A percentile compares a stretch with the other conserved stretches of the same genome.
phyloP scores from a whole-genome alignment of 169 alveolate species.

The Eimeria tenella region DNA sequence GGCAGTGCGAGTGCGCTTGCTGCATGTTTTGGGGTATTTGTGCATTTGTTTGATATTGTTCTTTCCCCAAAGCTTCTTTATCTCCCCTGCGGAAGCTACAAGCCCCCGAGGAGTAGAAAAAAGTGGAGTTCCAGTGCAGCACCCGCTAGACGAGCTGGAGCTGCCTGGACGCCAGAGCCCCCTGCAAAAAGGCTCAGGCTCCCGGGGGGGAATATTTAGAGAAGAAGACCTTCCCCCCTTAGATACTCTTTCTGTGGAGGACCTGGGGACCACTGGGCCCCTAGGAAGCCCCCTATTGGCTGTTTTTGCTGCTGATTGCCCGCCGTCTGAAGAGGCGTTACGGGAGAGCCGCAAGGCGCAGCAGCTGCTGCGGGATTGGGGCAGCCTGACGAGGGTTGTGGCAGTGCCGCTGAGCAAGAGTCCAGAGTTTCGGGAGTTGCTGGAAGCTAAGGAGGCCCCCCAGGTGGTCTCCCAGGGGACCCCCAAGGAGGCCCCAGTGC shows the following conservation, averaged over 20 bases:
- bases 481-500: neutral
- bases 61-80: too few relatives aligned
- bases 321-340: constrained; percentile 37
- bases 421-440: neutral
- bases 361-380: neutral
- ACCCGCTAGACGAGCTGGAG: too few relatives aligned
- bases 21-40: too few relatives aligned
- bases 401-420: neutral
- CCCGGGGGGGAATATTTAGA: neutral
- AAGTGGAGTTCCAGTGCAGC: too few relatives aligned
- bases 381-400: neutral
- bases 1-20: too few relatives aligned
- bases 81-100: too few relatives aligned
- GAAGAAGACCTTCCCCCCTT: neutral
- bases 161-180: too few relatives aligned
- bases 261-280: neutral
- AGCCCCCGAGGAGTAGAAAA: too few relatives aligned
- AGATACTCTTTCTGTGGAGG: neutral
- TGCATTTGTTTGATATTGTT: too few relatives aligned
- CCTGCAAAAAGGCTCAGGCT: too few relatives aligned
- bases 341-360: constrained; percentile 48
- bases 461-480: too few relatives aligned
- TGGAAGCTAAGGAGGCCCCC: neutral
- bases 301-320: constrained; percentile 40
- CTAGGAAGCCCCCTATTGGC: neutral